A percentile compares a stretch with the other conserved stretches of the same genome.
phyloP scores from a whole-genome alignment of 176 grass and related monocot species.

The Phoenix roebelenii region DNA sequence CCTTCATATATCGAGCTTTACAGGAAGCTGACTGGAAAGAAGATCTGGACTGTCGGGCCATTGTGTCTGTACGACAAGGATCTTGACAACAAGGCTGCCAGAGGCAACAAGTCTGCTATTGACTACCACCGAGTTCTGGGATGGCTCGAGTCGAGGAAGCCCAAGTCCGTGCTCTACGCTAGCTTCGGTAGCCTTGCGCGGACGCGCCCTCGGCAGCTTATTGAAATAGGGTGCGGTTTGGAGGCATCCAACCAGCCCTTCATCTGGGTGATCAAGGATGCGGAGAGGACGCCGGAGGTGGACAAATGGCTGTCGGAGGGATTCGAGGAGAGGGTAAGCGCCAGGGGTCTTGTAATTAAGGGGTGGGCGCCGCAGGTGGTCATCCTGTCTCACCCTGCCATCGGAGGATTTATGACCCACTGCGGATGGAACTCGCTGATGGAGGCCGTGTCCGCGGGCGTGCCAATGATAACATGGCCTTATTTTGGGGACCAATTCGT shows the following conservation, averaged over 20 bases:
- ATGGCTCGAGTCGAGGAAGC: neutral
- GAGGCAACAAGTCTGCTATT: neutral
- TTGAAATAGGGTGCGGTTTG: neutral
- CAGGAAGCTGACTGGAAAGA: too few species aligned
- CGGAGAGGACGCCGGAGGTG: neutral
- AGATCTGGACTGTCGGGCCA: neutral
- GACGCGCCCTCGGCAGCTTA: neutral
- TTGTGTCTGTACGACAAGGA: neutral
- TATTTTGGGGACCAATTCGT: neutral
- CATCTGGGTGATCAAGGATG: slow-evolving; percentile 12
- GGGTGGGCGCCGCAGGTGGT: slow-evolving; percentile 8
- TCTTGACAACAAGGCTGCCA: neutral
- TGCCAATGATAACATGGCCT: slow-evolving; percentile 11
- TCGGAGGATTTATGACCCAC: slow-evolving; percentile 4
- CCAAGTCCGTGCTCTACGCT: neutral
- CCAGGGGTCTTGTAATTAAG: neutral
- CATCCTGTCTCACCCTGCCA: neutral
- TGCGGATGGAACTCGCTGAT: slow-evolving; percentile 11
- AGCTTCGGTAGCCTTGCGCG: neutral
- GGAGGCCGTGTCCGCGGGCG: neutral
- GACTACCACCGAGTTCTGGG: neutral
- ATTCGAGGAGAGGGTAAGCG: neutral
- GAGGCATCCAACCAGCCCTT: neutral
- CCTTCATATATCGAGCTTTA: too few species aligned
- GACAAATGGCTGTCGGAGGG: slow-evolving; percentile 2